These are phyloP conservation scores for Rhodotorula kratochvilovae DNA, from an alignment of 768 basidiomycete genomes.

Conservation along the genomic window DNA sequence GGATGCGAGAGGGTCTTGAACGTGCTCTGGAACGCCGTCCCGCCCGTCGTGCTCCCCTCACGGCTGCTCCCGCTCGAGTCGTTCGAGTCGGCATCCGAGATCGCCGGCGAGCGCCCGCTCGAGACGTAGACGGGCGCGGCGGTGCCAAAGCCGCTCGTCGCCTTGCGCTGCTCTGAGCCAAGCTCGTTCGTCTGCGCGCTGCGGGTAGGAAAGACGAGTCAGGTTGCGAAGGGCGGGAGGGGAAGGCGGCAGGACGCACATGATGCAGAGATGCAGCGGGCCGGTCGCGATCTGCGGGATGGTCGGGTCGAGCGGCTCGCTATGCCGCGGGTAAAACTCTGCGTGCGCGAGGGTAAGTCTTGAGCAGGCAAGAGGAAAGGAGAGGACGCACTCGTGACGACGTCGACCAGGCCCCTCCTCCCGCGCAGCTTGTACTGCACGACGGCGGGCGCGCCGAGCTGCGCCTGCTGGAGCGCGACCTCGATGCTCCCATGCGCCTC, in stretches of 20 bases:
- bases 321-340: conserved; percentile 38
- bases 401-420: conserved; percentile 45
- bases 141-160: conserved; percentile 4
- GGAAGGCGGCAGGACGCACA: conserved; percentile 7
- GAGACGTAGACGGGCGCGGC: conserved; percentile 32
- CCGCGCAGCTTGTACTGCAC: conserved; percentile 47
- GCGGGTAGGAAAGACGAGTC: not conserved
- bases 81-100: conserved; percentile 16
- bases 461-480: conserved; percentile 43
- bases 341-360: not conserved
- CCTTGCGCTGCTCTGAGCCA: conserved; percentile 34
- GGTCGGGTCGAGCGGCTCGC: conserved; percentile 13
- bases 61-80: conserved; percentile 3
- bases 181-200: conserved; percentile 37
- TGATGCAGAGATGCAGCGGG: conserved; percentile 27
- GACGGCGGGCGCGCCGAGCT: conserved; percentile 42
- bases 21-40: conserved; percentile 27
- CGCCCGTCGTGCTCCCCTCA: not conserved
- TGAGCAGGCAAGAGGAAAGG: not conserved
- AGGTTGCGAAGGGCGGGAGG: accelerated
- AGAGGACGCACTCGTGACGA: conserved; percentile 43
- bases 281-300: not conserved
- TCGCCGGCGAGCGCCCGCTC: conserved; percentile 11
- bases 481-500: conserved; percentile 27
- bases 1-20: conserved; percentile 37